Conservation (phyloP, 2,329 filamentous ascomycete genomes). For the Neospermospora avenae region DNA sequence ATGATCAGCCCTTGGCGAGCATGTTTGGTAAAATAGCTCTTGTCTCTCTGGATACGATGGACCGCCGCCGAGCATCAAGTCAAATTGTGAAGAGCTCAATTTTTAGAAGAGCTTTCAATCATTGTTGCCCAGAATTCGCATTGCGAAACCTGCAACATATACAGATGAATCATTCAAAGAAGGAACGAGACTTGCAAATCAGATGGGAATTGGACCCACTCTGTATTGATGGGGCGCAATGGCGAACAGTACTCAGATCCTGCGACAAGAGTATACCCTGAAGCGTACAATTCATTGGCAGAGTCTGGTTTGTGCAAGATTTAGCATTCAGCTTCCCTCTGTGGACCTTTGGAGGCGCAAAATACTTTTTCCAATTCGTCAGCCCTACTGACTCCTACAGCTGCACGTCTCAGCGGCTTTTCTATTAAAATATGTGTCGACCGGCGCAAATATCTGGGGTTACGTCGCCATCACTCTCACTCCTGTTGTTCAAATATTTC, state of each 20-base stretch:
- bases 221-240: constrained; percentile 12
- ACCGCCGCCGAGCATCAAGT: too few relatives aligned
- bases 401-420: constrained; percentile 8
- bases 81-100: too few relatives aligned
- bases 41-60: too few relatives aligned
- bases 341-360: constrained; percentile 17
- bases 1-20: too few relatives aligned
- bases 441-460: constrained; percentile 12
- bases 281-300: constrained; percentile 2
- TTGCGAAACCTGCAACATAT: too few relatives aligned
- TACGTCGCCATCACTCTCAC: not conserved
- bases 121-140: too few relatives aligned
- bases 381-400: constrained; percentile 15
- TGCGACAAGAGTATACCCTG: constrained; percentile 11
- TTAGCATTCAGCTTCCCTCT: constrained; percentile 14
- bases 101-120: too few relatives aligned
- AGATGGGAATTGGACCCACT: not conserved
- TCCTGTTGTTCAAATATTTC: constrained; percentile 3
- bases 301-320: constrained; percentile 4
- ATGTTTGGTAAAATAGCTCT: too few relatives aligned
- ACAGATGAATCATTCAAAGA: too few relatives aligned
- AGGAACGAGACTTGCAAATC: constrained; percentile 3
- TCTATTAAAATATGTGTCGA: constrained; percentile 19
- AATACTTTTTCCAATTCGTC: constrained; percentile 13
- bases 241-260: not conserved